Percentiles rank a stretch among this genome's conserved stretches.
Conservation (phyloP, 768 basidiomycete genomes). For the Tylopilus balloui region DNA sequence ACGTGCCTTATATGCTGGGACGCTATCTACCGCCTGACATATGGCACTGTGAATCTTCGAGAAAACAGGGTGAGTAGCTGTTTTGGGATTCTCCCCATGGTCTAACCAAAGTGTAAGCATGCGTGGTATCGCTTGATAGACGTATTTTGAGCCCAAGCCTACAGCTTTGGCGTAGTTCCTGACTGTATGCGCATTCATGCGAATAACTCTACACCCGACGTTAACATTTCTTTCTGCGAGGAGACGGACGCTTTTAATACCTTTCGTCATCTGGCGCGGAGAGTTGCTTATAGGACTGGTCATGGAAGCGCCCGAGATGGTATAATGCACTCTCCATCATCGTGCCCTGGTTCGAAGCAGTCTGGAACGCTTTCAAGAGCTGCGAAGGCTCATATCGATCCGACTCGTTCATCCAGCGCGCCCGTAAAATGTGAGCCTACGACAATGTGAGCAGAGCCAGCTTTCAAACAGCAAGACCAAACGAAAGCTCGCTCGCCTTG, state of each 20-base stretch:
- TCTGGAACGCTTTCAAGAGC: constrained; percentile 56
- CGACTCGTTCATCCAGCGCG: constrained; percentile 91
- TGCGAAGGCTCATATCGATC: constrained; percentile 68
- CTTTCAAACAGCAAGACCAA: background rate
- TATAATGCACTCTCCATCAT: constrained; percentile 83
- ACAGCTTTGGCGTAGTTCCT: constrained; percentile 68
- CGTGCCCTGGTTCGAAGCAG: constrained; percentile 45
- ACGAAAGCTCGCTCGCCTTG: constrained; percentile 48
- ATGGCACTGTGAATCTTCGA: constrained; percentile 55
- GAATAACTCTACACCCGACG: constrained; percentile 43
- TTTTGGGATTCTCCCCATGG: constrained; percentile 54
- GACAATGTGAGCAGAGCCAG: background rate
- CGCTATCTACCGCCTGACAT: constrained; percentile 47
- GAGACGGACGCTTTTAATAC: constrained; percentile 24
- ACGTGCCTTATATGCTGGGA: constrained; percentile 77
- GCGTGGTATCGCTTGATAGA: constrained; percentile 93
- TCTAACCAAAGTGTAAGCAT: constrained; percentile 94
- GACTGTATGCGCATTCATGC: constrained; percentile 64
- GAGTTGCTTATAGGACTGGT: constrained; percentile 65
- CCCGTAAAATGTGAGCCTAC: constrained; percentile 75
- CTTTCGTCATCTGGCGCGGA: constrained; percentile 49
- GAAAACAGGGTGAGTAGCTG: constrained; percentile 38
- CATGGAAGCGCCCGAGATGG: constrained; percentile 85
- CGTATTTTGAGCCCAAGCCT: constrained; percentile 83
- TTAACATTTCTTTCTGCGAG: background rate